These are phyloP conservation scores for Hypholoma sublateritium DNA, from an alignment of 768 basidiomycete genomes.

Conservation along the genomic window DNA sequence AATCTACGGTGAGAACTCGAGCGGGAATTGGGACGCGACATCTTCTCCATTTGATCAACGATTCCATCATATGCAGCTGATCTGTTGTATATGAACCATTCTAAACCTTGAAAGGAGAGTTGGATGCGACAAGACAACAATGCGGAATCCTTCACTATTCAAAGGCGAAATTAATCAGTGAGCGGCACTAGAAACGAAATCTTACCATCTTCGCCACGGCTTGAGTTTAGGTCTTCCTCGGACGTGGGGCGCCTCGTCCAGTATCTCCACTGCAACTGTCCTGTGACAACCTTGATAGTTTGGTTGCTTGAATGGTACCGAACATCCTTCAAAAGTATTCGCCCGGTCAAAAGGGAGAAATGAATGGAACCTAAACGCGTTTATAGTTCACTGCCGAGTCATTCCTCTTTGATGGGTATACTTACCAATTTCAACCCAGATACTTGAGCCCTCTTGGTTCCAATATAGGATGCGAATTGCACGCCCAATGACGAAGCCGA, in stretches of 20 bases:
- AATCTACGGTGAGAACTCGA: conserved; percentile 37
- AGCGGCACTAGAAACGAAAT: neutral
- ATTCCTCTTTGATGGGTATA: neutral
- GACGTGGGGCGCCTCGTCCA: conserved; percentile 83
- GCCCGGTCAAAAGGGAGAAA: conserved; percentile 83
- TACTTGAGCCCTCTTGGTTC: conserved; percentile 73
- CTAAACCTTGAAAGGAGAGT: conserved; percentile 78
- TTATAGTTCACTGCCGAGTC: conserved; percentile 4
- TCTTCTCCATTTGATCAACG: conserved; percentile 65
- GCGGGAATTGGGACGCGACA: conserved; percentile 33
- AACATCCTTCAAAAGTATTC: conserved; percentile 86
- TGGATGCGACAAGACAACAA: conserved; percentile 78
- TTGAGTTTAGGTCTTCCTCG: conserved; percentile 63
- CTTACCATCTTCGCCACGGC: conserved; percentile 56
- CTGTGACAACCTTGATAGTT: conserved; percentile 80
- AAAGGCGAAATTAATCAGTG: neutral
- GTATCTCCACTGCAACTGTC: conserved; percentile 89
- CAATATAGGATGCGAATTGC: conserved; percentile 73
- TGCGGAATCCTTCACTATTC: conserved; percentile 32
- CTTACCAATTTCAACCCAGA: conserved; percentile 83
- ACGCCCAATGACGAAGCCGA: conserved; percentile 67
- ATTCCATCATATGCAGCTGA: conserved; percentile 90
- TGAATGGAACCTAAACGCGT: conserved; percentile 75
- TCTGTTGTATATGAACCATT: conserved; percentile 92
- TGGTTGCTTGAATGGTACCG: conserved; percentile 92